phyloP scores from a whole-genome alignment of 2,329 filamentous ascomycete genomes.

The Fonsecaea multimorphosa region DNA sequence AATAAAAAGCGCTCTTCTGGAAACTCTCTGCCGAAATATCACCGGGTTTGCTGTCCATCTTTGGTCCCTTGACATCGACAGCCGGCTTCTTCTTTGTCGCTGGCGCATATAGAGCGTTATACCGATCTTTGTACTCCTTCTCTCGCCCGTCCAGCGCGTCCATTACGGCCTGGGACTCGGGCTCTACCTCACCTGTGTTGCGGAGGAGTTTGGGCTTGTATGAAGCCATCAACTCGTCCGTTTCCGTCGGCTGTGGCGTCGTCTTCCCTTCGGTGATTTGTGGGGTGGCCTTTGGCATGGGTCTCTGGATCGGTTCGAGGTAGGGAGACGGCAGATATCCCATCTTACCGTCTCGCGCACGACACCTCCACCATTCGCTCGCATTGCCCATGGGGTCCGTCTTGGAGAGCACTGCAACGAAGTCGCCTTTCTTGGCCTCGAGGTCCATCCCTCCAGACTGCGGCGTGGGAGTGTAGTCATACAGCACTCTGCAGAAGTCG shows the following conservation, averaged over 20 bases:
- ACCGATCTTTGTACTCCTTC: neutral
- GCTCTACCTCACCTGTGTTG: neutral
- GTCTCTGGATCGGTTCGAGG: constrained; percentile 74
- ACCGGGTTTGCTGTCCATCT: constrained; percentile 64
- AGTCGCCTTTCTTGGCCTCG: constrained; percentile 89
- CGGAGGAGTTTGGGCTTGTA: neutral
- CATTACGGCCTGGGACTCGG: neutral
- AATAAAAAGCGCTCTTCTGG: constrained; percentile 73
- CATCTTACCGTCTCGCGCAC: constrained; percentile 84
- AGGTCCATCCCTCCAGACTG: constrained; percentile 76
- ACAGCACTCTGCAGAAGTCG: constrained; percentile 93
- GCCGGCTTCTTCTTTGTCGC: constrained; percentile 1
- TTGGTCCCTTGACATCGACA: constrained; percentile 47
- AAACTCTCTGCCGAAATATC: constrained; percentile 73
- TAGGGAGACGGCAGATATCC: constrained; percentile 93
- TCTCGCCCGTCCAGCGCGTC: constrained; percentile 24
- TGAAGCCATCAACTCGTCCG: neutral
- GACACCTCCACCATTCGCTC: constrained; percentile 96
- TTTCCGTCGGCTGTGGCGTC: neutral
- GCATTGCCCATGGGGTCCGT: constrained; percentile 88
- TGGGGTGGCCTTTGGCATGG: constrained; percentile 47
- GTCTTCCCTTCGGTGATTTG: constrained; percentile 46
- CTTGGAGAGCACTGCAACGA: constrained; percentile 92
- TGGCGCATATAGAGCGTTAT: neutral
- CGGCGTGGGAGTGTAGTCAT: constrained; percentile 87